Base-by-base conservation (phyloP, 208 protist species). In the Borovskyia barvae region DNA sequence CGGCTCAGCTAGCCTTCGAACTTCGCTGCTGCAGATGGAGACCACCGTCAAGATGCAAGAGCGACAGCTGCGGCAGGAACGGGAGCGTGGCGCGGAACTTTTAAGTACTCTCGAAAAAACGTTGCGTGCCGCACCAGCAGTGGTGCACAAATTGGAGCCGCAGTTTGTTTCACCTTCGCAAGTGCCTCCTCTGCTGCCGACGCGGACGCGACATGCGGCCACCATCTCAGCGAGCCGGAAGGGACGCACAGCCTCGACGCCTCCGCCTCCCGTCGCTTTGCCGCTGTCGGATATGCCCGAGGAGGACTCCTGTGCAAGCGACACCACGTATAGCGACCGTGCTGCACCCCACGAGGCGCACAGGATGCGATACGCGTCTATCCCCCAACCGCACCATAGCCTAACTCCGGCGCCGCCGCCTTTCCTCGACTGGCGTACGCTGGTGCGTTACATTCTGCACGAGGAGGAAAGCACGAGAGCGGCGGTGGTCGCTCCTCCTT, bases 41-140 rank as follows among this genome's bases (percentile, higher is more conserved):
- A 67, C 75, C 11, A 77, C 66, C 1, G 68, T 78, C 17, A 56
- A 77, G 17, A 52, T 66, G 33, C 75, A 90, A 46, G 68, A 85
- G 61, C 55, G 60, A 30, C 72, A 87, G 47, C 69, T 93, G 22
- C 41, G 40, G 26, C 41, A 67, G 24, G 80, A 93, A 56, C 69
- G 77, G 3, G 65, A 62, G 22, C 74, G 75, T n/a, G 62, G 59
- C 25, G 45, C 71, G 25, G 59, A 66, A 40, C 48, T 76, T 15
- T n/a, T 73, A 52, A 20, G 60, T 11, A 57, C 63, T 22, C 43
- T 79, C 39, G 60, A 84, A 47, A 63, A 75, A 29, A 54, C 76
- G 22, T 62, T 71, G 11, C 52, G 45, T 14, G 28, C 63, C 29
- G 17, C 22, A 26, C 41, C 40, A n/a, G 5, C 30, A 26, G 39